Base-by-base conservation (phyloP, 2,329 filamentous ascomycete genomes). In the Pyrenophora graminea region DNA sequence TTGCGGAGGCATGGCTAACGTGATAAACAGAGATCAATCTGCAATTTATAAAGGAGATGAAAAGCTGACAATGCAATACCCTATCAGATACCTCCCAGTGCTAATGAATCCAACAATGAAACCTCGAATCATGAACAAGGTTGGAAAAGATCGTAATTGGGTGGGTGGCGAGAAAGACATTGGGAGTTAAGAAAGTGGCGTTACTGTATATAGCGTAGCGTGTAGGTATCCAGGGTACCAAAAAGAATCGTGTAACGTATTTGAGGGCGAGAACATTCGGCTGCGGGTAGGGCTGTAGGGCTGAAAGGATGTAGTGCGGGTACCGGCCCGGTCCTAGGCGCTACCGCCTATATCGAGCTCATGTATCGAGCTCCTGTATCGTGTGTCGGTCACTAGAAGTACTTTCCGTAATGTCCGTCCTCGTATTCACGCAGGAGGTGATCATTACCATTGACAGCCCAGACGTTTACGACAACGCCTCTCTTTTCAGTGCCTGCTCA, bases 401-500 rank as follows among this genome's bases (percentile, higher is more conserved):
- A 25, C 23, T 9, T 25, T 7, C 23, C 23, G 8, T 25, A 25
- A 25, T 9, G 23, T 25, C 23, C 23, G 8, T 25, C 23, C 7
- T 25, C 23, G 23, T 25, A 25, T 25, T 3, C 23, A 7, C 6
- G 8, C 23, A 25, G 23, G 2, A 2, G 6, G 4, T 25, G 23
- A 9, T 25, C 8, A 25, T 25, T 25, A 7, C 7, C 23, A 6
- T 25, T 25, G 23, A 2, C 6, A 15, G 44, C 59, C 25, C 64
- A 68, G 1, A 71, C 62, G 3, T 45, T 34, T 7, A 71, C 69
- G 2, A 70, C 50, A 1, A 72, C 62, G 8, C 69, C 69, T 17
- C 69, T 46, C 40, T 57, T 48, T 21, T 64, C 40, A 0, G 3
- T 25, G 2, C 67, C 67, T 71, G 9, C 4, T n/a, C 3, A 25